Evolutionary conservation across 2,329 filamentous ascomycete species (phyloP).

Genomic region (Pseudocercospora pini-densiflorae): DNA sequence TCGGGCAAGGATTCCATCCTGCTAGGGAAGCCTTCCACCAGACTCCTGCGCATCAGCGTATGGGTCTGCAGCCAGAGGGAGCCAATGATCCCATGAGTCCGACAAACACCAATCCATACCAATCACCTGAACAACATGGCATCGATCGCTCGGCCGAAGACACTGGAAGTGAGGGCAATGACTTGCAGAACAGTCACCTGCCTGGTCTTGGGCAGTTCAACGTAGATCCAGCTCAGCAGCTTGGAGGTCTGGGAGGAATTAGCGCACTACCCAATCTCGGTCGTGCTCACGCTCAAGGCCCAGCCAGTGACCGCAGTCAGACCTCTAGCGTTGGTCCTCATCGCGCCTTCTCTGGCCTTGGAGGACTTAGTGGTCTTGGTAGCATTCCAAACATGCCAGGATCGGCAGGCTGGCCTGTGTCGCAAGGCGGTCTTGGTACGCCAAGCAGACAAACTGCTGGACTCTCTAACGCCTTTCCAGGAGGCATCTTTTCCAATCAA

Average conservation of each 20-base stretch:
- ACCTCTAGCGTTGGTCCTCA: conserved; percentile 82
- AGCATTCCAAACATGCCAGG: conserved; percentile 57
- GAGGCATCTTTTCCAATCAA: conserved; percentile 69
- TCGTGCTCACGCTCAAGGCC: conserved; percentile 47
- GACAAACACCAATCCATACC: conserved; percentile 94
- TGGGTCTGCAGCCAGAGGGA: conserved; percentile 48
- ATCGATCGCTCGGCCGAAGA: conserved; percentile 59
- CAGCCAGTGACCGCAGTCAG: conserved; percentile 87
- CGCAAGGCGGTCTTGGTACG: conserved; percentile 73
- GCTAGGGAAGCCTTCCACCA: conserved; percentile 64
- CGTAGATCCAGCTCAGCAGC: conserved; percentile 30
- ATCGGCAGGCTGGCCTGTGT: conserved; percentile 64
- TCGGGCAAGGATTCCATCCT: conserved; percentile 34
- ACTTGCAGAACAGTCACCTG: conserved; percentile 35
- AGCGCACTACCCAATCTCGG: conserved; percentile 40
- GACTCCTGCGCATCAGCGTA: conserved; percentile 52
- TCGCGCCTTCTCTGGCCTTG: conserved; percentile 66
- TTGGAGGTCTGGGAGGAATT: conserved; percentile 40
- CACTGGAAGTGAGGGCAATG: conserved; percentile 33
- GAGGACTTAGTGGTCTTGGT: conserved; percentile 56
- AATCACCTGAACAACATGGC: conserved; percentile 81
- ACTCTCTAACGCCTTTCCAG: conserved; percentile 57
- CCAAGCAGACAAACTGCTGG: conserved; percentile 64
- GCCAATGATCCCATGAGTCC: conserved; percentile 78
- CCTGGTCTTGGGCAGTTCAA: conserved; percentile 39